Evolutionary conservation across 306 rosid genomes (phyloP), one percentile per base, ranked within the genome.

Genomic region (Gastrolobium villosum): DNA sequence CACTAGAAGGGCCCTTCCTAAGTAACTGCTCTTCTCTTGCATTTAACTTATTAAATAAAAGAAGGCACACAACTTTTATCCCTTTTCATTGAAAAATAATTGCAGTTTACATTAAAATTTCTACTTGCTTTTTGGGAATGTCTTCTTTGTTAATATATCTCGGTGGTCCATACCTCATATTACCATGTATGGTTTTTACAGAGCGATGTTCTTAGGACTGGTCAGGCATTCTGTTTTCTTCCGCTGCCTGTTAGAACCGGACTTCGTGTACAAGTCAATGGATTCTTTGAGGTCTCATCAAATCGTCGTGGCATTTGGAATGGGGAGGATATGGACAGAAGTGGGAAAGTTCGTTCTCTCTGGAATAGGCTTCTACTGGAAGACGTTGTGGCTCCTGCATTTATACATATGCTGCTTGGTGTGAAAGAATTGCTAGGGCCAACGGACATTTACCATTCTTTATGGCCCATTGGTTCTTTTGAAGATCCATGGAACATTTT

Each of bases 221-320:
- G 99, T 65, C 94, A 56, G 79, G 99, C 99, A 10, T 94, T 94
- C 84, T 94, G 99, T 83, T 94, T 92, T 81, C 99, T 94, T 81
- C 99, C 99, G 20, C 84, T 94, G 72, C 99, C 99, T 8, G 97
- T 94, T 74, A 88, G 91, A 85, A 92, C 99, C 74, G 99, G 99
- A 59, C 86, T 94, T 55, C 83, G 82, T 59, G 95, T 94, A 56
- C 99, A 94, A 88, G 91, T 94, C 75, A 94, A 94, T 88, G 99
- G 97, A 45, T 94, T 89, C 86, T 94, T 94, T 83, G 99, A 94
- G 89, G 95, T 94, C 56, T 87, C 97, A 50, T 92, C 99, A 28
- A 92, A 94, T 75, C 99, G 99, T 46, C 99, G 99, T 86, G 99
- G 99, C 72, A 94, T 94, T 80, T 94, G 99, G 99, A 90, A 88